Percentiles rank a stretch among this genome's conserved stretches.
Conservation (phyloP, 164 flowering plant species). For the Tetrastigma voinierianum region DNA sequence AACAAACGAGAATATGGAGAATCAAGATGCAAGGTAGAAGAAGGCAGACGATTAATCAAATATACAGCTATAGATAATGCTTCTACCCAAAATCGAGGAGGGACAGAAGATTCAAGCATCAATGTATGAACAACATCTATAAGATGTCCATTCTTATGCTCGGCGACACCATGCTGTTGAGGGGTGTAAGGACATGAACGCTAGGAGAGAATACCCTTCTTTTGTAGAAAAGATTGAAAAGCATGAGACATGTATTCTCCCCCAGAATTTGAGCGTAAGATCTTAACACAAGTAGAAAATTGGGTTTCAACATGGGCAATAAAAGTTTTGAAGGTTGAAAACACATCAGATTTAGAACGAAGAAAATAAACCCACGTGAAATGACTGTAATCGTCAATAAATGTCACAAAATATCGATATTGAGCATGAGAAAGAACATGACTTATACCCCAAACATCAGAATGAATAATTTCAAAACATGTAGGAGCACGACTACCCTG, state of each 20-base stretch:
- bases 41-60: conserved; percentile 2
- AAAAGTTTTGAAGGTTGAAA: conserved; percentile 1
- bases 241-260: not conserved
- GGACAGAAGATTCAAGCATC: conserved; percentile 5
- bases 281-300: not conserved
- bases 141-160: conserved; percentile 10
- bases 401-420: not conserved
- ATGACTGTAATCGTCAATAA: not conserved
- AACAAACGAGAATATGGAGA: conserved; percentile 3
- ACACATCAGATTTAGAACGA: conserved; percentile 1
- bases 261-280: not conserved
- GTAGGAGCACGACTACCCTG: too few species aligned
- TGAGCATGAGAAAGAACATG: not conserved
- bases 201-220: conserved; percentile 10
- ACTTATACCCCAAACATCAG: too few species aligned
- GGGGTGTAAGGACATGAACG: conserved; percentile 10
- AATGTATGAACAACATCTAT: conserved; percentile 12
- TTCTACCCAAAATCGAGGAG: conserved; percentile 13
- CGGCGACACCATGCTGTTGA: conserved; percentile 14
- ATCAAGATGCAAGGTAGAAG: not conserved
- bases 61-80: conserved; percentile 5
- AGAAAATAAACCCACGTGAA: conserved; percentile 2
- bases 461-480: too few species aligned
- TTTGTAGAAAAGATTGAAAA: not conserved
- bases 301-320: not conserved